phyloP scores from a whole-genome alignment of 2,329 filamentous ascomycete genomes.

The Didymella glomerata region DNA sequence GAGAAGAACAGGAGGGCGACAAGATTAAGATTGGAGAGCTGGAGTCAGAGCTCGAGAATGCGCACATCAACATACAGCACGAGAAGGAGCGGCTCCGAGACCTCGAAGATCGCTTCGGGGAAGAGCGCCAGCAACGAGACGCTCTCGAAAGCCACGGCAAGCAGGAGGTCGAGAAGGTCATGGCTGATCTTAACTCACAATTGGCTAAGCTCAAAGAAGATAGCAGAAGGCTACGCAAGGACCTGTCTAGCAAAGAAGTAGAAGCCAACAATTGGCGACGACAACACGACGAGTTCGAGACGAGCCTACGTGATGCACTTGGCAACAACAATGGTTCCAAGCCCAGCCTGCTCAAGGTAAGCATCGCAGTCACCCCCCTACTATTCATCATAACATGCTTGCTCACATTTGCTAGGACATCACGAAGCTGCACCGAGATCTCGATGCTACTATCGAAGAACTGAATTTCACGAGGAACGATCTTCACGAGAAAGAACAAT shows the following conservation, averaged over 20 bases:
- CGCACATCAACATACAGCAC: conserved; percentile 81
- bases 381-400: neutral
- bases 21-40: conserved; percentile 98
- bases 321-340: conserved; percentile 88
- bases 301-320: conserved; percentile 83
- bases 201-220: conserved; percentile 85
- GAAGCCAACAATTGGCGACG: conserved; percentile 93
- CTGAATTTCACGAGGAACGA: conserved; percentile 80
- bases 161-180: conserved; percentile 90
- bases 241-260: conserved; percentile 80
- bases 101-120: conserved; percentile 70
- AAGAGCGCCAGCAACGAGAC: conserved; percentile 86
- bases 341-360: conserved; percentile 81
- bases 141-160: conserved; percentile 88
- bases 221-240: conserved; percentile 81
- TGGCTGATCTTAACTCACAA: conserved; percentile 92
- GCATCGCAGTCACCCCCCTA: neutral
- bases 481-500: conserved; percentile 86
- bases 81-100: conserved; percentile 74
- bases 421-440: conserved; percentile 84
- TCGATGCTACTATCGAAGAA: conserved; percentile 83
- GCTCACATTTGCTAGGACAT: conserved; percentile 67
- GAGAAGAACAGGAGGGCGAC: conserved; percentile 95
- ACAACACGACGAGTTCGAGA: conserved; percentile 87
- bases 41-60: conserved; percentile 80